phyloP scores from a whole-genome alignment of 306 rosid genomes.

The Gastrolobium villosum region DNA sequence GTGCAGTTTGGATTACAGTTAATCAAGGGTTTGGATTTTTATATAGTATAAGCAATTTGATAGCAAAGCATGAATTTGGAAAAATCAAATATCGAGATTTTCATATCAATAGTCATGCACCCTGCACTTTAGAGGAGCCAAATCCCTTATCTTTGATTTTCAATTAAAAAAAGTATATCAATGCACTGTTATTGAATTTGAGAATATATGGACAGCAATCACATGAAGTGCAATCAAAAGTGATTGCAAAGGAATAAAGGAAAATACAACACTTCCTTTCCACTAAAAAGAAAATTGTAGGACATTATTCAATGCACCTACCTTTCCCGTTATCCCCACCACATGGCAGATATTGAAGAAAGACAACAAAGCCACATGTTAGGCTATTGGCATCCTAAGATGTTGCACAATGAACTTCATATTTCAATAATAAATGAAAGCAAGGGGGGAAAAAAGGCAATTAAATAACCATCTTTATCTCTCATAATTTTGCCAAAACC shows the following conservation, averaged over 20 bases:
- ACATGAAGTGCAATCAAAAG: slow-evolving; percentile 1
- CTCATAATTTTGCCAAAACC: slow-evolving; percentile 2
- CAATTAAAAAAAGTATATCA: neutral
- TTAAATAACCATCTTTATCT: slow-evolving; percentile 26
- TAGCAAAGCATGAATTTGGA: neutral
- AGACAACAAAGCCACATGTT: slow-evolving; percentile 13
- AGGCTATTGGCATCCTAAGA: slow-evolving; percentile 11
- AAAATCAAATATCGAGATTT: neutral
- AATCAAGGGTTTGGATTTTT: neutral
- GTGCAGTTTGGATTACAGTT: neutral
- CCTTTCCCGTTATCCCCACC: slow-evolving; percentile 28
- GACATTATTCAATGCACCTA: slow-evolving; percentile 34
- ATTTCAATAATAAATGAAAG: slow-evolving; percentile 25
- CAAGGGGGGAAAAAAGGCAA: slow-evolving; percentile 19
- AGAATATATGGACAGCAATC: neutral
- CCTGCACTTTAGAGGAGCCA: neutral
- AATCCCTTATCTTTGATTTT: slow-evolving; percentile 1
- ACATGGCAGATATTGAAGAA: slow-evolving; percentile 15
- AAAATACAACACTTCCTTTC: neutral
- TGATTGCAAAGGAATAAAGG: slow-evolving; percentile 1
- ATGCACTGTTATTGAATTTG: slow-evolving; percentile 9
- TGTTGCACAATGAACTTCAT: neutral
- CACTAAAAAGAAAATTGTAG: slow-evolving; percentile 1
- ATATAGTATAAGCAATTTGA: neutral
- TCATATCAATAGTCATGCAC: neutral